Evolutionary conservation across 2,329 filamentous ascomycete genomes (phyloP).

Genomic region (Tolypocladium inflatum): DNA sequence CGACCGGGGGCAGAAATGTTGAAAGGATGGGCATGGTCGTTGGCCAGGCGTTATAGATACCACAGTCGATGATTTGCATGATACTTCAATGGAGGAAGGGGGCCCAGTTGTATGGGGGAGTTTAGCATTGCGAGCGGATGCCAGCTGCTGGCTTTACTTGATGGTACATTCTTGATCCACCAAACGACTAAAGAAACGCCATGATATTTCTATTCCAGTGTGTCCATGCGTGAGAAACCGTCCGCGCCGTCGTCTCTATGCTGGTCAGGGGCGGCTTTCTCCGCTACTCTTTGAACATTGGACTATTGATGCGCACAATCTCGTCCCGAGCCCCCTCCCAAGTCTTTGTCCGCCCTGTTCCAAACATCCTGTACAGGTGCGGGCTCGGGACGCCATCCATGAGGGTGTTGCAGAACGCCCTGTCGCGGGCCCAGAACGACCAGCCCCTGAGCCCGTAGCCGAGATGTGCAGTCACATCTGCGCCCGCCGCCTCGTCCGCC

Average conservation of each 20-base stretch:
- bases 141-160: neutral
- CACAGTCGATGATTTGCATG: neutral
- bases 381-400: conserved; percentile 30
- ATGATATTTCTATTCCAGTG: neutral
- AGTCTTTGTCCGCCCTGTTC: conserved; percentile 23
- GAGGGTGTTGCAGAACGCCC: conserved; percentile 24
- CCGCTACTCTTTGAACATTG: neutral
- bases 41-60: neutral
- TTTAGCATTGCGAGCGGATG: neutral
- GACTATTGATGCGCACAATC: conserved; percentile 11
- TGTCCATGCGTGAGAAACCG: neutral
- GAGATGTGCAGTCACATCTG: conserved; percentile 27
- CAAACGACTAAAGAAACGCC: neutral
- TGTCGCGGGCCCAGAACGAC: conserved; percentile 30
- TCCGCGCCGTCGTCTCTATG: neutral
- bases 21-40: neutral
- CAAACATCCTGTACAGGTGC: conserved; percentile 30
- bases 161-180: neutral
- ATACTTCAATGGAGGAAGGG: neutral
- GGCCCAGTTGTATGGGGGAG: neutral
- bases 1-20: neutral
- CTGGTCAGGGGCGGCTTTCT: neutral
- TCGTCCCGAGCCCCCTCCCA: conserved; percentile 29
- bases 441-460: conserved; percentile 30
- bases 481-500: conserved; percentile 31